Evolutionary conservation across 352 stramenopile species (phyloP), one percentile per base, ranked within the genome.

Genomic region (Globisporangium heterothallicum): DNA sequence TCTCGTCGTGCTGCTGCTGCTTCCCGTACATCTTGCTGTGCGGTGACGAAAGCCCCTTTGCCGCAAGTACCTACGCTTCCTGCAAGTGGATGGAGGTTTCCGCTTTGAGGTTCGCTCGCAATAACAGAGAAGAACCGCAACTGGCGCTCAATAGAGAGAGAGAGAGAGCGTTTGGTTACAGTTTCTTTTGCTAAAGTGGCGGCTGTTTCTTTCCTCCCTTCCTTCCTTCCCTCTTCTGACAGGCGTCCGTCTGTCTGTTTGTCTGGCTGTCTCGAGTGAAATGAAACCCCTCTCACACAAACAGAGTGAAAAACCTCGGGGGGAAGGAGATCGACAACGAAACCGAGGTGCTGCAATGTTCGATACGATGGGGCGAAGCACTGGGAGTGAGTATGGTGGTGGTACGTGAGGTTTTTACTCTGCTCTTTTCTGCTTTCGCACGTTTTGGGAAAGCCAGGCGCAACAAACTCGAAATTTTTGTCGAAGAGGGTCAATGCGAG

Each of bases 1-100:
- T 54, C 16, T 72, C 66, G 35, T 76, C 59, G 30, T 13, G 9
- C 3, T 36, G 30, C 54, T 75, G 42, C 58, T 72, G 65, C 60
- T 74, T 74, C 56, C 51, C 49, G 61, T 70, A 84, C 72, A 86
- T 86, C n/a, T n/a, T 61, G 48, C 30, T 10, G 24, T 10, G 12
- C 27, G 35, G 19, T 36, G 25, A 42, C 25, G 27, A 25, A n/a
- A 14, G 22, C 12, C 7, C 14, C 22, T 38, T 36, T n/a, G n/a
- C n/a, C n/a, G n/a, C n/a, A n/a, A n/a, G n/a, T n/a, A n/a, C n/a
- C n/a, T n/a, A n/a, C n/a, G n/a, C n/a, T n/a, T n/a, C n/a, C n/a
- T n/a, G n/a, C n/a, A n/a, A n/a, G n/a, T n/a, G n/a, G n/a, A n/a
- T n/a, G n/a, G n/a, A n/a, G n/a, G n/a, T n/a, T n/a, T n/a, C n/a